Base-by-base conservation (phyloP, 2,329 filamentous ascomycete genomes). In the Pestalotiopsis sp. region DNA sequence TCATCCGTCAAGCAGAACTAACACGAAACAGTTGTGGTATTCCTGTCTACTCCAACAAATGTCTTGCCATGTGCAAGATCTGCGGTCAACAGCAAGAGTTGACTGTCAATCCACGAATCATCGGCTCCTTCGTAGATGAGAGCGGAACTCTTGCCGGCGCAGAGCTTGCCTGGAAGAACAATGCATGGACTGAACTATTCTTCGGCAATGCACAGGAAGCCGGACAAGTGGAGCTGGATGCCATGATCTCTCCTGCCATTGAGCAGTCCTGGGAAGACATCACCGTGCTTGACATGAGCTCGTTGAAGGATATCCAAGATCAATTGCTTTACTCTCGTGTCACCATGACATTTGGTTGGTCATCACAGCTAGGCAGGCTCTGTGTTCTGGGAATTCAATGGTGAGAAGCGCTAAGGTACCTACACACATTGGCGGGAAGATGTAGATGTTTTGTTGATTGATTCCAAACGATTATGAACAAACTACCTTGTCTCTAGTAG, bases 291-390 rank as follows among this genome's bases (percentile, higher is more conserved):
- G 76, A 76, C 13, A 68, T 74, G 0, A 80, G 83, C 13, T 78
- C 79, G 20, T 69, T 88, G n/a, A 78, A 78, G 66, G 79, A 81
- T 57, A 74, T 89, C 4, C 85, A 89, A 70, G 81, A 85, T 69
- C 78, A 84, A 3, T 72, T 89, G 61, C 65, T 84, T 14, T 88
- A 84, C 70, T 75, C 86, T 62, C 80, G 87, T 17, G 72, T 88
- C 9, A 87, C 83, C 17, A 70, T 90, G 71, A 80, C 84, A 4
- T 88, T 90, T 73, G 88, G 85, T 1, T 86, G 87, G 84, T 81
- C 79, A 20, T 75, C 79, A 22, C 66, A 78, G 68, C 71, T 80
- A 26, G 78, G 77, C 48, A 79, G 77, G 66, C 68, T 84, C 6
- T 81, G 77, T 67, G 75, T 84, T 35, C 72, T 86, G 60, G 80